These are phyloP conservation scores for Cutaneotrichosporon spelunceum DNA, from an alignment of 1,284 basidiomycete species.

Conservation along the genomic window DNA sequence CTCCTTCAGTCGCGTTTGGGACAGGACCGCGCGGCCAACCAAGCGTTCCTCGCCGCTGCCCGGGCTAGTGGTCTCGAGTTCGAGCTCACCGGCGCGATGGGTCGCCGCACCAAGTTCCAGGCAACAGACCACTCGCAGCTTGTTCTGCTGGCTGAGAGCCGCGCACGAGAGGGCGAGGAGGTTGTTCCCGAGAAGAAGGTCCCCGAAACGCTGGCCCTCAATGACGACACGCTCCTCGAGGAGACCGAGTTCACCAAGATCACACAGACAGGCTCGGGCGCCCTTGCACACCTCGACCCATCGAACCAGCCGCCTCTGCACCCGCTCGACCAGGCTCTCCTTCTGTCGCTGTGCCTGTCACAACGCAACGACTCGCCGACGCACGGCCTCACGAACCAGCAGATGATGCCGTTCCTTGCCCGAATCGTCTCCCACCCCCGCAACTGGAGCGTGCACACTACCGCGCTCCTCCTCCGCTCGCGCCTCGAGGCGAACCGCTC, in stretches of 20 bases:
- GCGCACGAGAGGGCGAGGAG: slow-evolving; percentile 53
- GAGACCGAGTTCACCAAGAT: slow-evolving; percentile 76
- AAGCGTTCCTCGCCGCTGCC: slow-evolving; percentile 76
- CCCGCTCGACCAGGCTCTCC: slow-evolving; percentile 84
- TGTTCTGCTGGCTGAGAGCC: slow-evolving; percentile 86
- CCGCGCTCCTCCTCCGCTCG: slow-evolving; percentile 84
- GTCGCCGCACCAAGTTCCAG: slow-evolving; percentile 94
- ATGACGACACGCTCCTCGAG: slow-evolving; percentile 96
- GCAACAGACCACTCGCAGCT: slow-evolving; percentile 80
- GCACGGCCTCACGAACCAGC: slow-evolving; percentile 80
- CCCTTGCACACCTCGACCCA: slow-evolving; percentile 66
- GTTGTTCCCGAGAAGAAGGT: slow-evolving; percentile 46
- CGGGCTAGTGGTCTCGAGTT: slow-evolving; percentile 75
- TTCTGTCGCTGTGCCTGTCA: slow-evolving; percentile 83
- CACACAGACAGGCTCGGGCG: slow-evolving; percentile 48
- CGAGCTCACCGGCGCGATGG: slow-evolving; percentile 87
- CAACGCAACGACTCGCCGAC: slow-evolving; percentile 80
- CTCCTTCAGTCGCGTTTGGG: slow-evolving; percentile 67
- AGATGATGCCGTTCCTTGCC: slow-evolving; percentile 83
- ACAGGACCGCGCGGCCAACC: slow-evolving; percentile 74
- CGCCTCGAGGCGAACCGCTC: slow-evolving; percentile 80
- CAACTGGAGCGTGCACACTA: slow-evolving; percentile 93
- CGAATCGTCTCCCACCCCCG: slow-evolving; percentile 79
- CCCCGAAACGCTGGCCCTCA: slow-evolving; percentile 77
- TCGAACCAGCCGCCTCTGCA: slow-evolving; percentile 78